A percentile compares a stretch with the other conserved stretches of the same genome.
Conservation (phyloP, 2,329 filamentous ascomycete genomes). For the Neophaeococcomyces mojaviensis region DNA sequence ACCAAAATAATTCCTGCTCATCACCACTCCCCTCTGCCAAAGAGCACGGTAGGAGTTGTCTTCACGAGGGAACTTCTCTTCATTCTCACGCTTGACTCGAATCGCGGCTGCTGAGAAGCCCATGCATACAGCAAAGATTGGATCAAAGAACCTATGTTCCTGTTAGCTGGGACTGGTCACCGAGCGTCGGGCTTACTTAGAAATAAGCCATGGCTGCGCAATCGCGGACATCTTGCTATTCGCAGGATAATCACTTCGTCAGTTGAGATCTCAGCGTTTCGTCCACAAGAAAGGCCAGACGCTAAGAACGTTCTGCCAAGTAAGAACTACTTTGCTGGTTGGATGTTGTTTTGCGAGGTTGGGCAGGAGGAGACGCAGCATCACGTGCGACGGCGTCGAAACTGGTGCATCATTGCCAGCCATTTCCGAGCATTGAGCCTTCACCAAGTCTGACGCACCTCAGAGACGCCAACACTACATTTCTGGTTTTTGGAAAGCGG, state of each 20-base stretch:
- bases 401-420: too few relatives aligned
- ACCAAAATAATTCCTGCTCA: slow-evolving; percentile 18
- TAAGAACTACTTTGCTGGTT: too few relatives aligned
- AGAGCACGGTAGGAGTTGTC: slow-evolving; percentile 25
- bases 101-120: slow-evolving; percentile 45
- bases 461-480: too few relatives aligned
- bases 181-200: slow-evolving; percentile 28
- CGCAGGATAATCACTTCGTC: too few relatives aligned
- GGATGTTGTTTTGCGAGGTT: too few relatives aligned
- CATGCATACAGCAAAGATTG: slow-evolving; percentile 47
- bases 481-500: too few relatives aligned
- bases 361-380: too few relatives aligned
- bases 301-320: too few relatives aligned
- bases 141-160: slow-evolving; percentile 42
- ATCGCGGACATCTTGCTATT: slow-evolving; percentile 11
- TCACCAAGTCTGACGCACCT: too few relatives aligned
- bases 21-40: slow-evolving; percentile 17
- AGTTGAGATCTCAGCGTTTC: neutral
- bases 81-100: slow-evolving; percentile 49
- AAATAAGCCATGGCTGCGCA: slow-evolving; percentile 33
- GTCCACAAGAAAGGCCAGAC: neutral
- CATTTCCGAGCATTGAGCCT: too few relatives aligned
- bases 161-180: slow-evolving; percentile 2
- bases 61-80: slow-evolving; percentile 36
- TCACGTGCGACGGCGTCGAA: too few relatives aligned